These are phyloP conservation scores for Ceratorhiza oryzae-sativae DNA, from an alignment of 1,284 basidiomycete species.

Conservation along the genomic window DNA sequence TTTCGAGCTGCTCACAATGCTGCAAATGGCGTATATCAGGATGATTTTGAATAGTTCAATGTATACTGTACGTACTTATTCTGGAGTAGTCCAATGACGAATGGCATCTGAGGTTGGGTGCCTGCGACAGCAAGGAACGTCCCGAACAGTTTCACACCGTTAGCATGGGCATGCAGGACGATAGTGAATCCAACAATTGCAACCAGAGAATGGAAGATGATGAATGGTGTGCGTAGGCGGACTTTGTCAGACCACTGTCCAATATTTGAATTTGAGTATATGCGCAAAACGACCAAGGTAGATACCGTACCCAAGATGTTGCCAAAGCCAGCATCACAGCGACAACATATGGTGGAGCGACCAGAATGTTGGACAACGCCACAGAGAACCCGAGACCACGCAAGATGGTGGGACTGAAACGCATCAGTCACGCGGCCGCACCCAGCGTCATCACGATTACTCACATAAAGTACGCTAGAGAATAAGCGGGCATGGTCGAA, in stretches of 20 bases:
- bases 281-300: neutral
- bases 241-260: slow-evolving; percentile 31
- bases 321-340: slow-evolving; percentile 23
- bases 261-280: neutral
- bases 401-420: slow-evolving; percentile 39
- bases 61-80: slow-evolving; percentile 5
- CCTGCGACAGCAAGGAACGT: slow-evolving; percentile 30
- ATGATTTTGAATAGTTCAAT: neutral
- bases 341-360: slow-evolving; percentile 37
- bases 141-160: slow-evolving; percentile 27
- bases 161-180: slow-evolving; percentile 19
- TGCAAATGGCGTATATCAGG: neutral
- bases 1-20: slow-evolving; percentile 39
- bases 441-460: neutral
- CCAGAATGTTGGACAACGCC: slow-evolving; percentile 38
- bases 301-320: slow-evolving; percentile 17
- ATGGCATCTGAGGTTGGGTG: slow-evolving; percentile 34
- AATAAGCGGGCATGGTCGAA: slow-evolving; percentile 39
- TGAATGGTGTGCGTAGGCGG: slow-evolving; percentile 34
- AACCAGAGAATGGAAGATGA: slow-evolving; percentile 24
- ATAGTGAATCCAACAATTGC: slow-evolving; percentile 32
- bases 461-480: slow-evolving; percentile 33
- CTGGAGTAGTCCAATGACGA: slow-evolving; percentile 27
- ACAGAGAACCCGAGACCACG: slow-evolving; percentile 39
- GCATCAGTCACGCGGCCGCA: neutral